Evolutionary conservation across 1,139 yeast genomes (phyloP).

Genomic region (Candida mesenterica): DNA sequence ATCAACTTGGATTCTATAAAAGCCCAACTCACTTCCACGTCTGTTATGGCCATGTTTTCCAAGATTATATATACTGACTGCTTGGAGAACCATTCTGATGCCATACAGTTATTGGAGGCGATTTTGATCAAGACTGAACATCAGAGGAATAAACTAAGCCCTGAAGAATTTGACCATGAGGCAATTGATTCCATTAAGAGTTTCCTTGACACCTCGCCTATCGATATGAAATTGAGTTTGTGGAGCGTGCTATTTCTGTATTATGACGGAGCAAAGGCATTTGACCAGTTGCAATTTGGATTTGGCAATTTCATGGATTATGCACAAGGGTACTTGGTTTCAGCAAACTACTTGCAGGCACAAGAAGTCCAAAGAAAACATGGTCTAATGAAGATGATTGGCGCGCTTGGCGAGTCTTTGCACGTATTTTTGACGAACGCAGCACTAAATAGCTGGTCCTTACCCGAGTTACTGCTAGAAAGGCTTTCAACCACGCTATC

Average conservation of each 20-base stretch:
- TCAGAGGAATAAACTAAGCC: constrained; percentile 9
- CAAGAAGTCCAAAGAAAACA: constrained; percentile 15
- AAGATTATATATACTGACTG: constrained; percentile 47
- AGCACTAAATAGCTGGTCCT: constrained; percentile 21
- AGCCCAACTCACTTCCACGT: constrained; percentile 63
- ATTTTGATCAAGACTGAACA: constrained; percentile 43
- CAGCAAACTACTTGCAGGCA: constrained; percentile 16
- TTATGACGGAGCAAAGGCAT: constrained; percentile 45
- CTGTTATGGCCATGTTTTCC: constrained; percentile 67
- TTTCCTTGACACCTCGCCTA: constrained; percentile 62
- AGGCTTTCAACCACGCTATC: neutral
- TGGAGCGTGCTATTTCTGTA: constrained; percentile 75
- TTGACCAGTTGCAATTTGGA: constrained; percentile 49
- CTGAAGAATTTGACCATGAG: constrained; percentile 5
- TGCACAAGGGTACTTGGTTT: constrained; percentile 36
- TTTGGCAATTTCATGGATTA: constrained; percentile 50
- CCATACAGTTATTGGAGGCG: constrained; percentile 53
- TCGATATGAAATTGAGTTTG: constrained; percentile 64
- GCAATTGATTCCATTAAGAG: constrained; percentile 48
- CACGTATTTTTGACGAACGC: constrained; percentile 26
- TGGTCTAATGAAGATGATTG: constrained; percentile 32
- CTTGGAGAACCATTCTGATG: constrained; percentile 38
- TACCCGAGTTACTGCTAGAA: constrained; percentile 8
- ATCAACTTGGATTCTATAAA: constrained; percentile 52
- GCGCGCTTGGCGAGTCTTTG: constrained; percentile 45